Evolutionary conservation across 2,329 filamentous ascomycete genomes (phyloP).

Genomic region (Verticillium albo-atrum): DNA sequence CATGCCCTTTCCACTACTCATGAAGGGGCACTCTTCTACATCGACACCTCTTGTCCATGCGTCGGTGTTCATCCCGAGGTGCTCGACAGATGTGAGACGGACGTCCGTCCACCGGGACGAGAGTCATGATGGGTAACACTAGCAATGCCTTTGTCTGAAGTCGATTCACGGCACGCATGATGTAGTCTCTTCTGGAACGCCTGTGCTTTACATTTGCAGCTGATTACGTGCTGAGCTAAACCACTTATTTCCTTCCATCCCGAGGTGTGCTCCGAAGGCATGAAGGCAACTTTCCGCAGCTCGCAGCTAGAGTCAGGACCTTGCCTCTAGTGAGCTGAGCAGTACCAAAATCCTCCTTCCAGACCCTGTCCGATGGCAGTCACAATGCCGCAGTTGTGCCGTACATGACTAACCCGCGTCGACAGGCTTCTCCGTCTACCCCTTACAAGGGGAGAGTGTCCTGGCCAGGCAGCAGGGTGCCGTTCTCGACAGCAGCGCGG

Average conservation of each 20-base stretch:
- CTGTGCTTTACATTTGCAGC: not conserved
- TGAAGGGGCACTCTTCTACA: not conserved
- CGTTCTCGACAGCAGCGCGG: constrained; percentile 54
- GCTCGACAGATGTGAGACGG: not conserved
- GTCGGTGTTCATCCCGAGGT: not conserved
- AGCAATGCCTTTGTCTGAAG: not conserved
- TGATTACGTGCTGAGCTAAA: not conserved
- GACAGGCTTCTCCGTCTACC: not conserved
- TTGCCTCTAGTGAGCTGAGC: not conserved
- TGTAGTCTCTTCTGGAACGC: not conserved
- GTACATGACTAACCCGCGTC: not conserved
- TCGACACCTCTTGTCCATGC: not conserved
- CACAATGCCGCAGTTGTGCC: not conserved
- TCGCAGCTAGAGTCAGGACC: not conserved
- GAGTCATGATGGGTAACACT: not conserved
- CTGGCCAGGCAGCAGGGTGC: constrained; percentile 54
- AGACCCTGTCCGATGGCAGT: not conserved
- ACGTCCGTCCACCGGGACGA: not conserved
- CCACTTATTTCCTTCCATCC: not conserved
- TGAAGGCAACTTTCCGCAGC: not conserved
- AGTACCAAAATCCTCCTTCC: not conserved
- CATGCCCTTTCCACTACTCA: not conserved
- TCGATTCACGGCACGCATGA: not conserved
- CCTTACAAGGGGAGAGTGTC: constrained; percentile 14
- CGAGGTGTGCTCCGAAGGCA: not conserved